Conservation (phyloP, 352 stramenopile species). For the Globisporangium middletonii region DNA sequence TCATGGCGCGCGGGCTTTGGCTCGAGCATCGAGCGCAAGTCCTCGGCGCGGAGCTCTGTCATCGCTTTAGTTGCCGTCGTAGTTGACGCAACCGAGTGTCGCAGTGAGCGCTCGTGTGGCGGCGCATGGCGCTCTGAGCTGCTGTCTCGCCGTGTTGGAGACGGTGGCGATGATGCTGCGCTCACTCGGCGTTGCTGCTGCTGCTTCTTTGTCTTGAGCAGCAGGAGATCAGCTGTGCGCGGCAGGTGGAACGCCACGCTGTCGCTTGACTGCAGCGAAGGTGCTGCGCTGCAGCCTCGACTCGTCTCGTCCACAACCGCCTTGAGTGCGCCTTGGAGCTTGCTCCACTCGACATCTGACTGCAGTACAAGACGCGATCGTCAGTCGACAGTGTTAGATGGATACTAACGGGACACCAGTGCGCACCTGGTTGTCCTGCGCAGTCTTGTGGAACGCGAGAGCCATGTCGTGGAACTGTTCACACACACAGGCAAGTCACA, state of each 20-base stretch:
- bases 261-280: background rate
- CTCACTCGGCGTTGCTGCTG: conserved; percentile 5
- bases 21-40: conserved; percentile 64
- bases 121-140: background rate
- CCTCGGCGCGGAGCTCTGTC: conserved; percentile 29
- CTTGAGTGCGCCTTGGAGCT: conserved; percentile 17
- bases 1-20: conserved; percentile 21
- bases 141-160: background rate
- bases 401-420: background rate
- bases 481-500: background rate
- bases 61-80: background rate
- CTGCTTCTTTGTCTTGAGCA: conserved; percentile 3
- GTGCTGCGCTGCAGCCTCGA: conserved; percentile 6
- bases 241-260: conserved; percentile 14
- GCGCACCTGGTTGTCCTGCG: conserved; percentile 1
- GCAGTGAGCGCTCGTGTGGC: background rate
- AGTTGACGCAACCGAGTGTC: background rate
- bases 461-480: conserved; percentile 10
- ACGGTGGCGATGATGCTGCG: background rate
- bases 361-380: background rate
- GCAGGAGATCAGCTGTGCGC: conserved; percentile 23
- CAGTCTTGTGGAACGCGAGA: background rate
- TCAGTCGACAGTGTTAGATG: background rate
- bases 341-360: conserved; percentile 17
- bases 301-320: conserved; percentile 19